phyloP scores from a whole-genome alignment of 2,329 filamentous ascomycete genomes.

The Penicillium capsulatum region DNA sequence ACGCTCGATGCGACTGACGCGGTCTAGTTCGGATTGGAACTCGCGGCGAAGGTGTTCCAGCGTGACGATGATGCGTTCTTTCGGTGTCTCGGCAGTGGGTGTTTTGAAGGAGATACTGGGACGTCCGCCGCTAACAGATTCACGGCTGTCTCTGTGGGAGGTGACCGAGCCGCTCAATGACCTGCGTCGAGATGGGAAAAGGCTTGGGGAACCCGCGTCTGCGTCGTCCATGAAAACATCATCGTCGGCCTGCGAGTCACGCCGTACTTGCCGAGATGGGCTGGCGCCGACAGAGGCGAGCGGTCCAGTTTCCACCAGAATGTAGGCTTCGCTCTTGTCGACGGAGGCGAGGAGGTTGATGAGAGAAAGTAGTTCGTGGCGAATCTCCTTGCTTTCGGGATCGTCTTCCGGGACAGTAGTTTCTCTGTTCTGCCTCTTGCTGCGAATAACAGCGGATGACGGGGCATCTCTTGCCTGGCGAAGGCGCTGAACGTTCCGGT shows the following conservation, averaged over 20 bases:
- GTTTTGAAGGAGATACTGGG: constrained; percentile 12
- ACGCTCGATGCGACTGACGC: constrained; percentile 79
- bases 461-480: constrained; percentile 35
- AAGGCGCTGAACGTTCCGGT: constrained; percentile 54
- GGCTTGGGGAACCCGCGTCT: constrained; percentile 16
- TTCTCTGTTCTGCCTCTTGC: constrained; percentile 31
- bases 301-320: constrained; percentile 49
- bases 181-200: constrained; percentile 16
- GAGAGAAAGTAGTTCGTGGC: constrained; percentile 75
- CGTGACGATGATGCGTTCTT: constrained; percentile 73
- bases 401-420: constrained; percentile 35
- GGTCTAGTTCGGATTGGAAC: constrained; percentile 85
- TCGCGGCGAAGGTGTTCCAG: constrained; percentile 80
- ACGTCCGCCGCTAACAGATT: constrained; percentile 14
- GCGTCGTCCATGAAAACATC: constrained; percentile 40
- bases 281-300: constrained; percentile 7
- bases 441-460: constrained; percentile 33
- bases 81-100: constrained; percentile 22
- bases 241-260: constrained; percentile 42
- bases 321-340: constrained; percentile 73
- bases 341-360: constrained; percentile 92
- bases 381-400: constrained; percentile 51
- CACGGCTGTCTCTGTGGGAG: constrained; percentile 23
- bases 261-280: constrained; percentile 44
- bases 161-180: constrained; percentile 20